Percentiles rank a stretch among this genome's conserved stretches.
Evolutionary conservation across 768 basidiomycete species (phyloP).

Genomic region (Lactifluus subvellereus): DNA sequence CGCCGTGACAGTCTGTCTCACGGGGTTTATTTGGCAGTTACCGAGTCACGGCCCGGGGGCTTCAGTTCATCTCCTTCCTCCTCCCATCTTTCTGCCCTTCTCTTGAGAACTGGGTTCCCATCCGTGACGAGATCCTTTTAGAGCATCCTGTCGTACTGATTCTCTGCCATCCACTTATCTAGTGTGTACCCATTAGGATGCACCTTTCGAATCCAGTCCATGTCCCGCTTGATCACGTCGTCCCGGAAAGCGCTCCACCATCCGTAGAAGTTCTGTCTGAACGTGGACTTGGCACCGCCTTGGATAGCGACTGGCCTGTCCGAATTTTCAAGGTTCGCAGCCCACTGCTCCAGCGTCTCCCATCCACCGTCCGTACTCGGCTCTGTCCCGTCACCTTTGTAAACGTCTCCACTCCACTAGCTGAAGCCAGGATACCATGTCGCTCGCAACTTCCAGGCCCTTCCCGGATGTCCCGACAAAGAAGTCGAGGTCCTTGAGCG

Average conservation of each 20-base stretch:
- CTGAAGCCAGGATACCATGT: conserved; percentile 2
- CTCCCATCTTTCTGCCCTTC: too few relatives aligned
- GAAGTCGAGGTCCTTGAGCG: conserved; percentile 31
- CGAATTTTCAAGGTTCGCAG: conserved; percentile 13
- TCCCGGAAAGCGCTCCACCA: conserved; percentile 34
- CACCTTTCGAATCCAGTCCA: conserved; percentile 29
- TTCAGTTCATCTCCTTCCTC: too few relatives aligned
- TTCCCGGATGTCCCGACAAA: conserved; percentile 26
- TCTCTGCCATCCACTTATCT: too few relatives aligned
- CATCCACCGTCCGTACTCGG: conserved; percentile 14
- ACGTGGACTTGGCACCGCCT: conserved; percentile 12
- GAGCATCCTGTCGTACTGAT: too few relatives aligned
- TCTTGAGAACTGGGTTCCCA: too few relatives aligned
- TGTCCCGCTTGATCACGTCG: conserved; percentile 38
- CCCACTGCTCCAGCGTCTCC: conserved; percentile 25
- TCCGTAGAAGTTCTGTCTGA: conserved; percentile 14
- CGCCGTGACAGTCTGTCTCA: too few relatives aligned
- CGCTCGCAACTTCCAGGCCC: conserved; percentile 29
- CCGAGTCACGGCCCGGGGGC: too few relatives aligned
- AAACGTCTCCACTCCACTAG: conserved; percentile 28
- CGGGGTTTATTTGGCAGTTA: too few relatives aligned
- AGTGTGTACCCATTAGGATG: too few relatives aligned
- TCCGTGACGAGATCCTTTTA: conserved; percentile 11
- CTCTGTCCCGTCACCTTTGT: conserved; percentile 22
- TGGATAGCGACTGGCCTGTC: conserved; percentile 26